A percentile compares a stretch with the other conserved stretches of the same genome.
Conservation (phyloP, 192 early-diverging fungal species). For the Backusella tuberculispora region DNA sequence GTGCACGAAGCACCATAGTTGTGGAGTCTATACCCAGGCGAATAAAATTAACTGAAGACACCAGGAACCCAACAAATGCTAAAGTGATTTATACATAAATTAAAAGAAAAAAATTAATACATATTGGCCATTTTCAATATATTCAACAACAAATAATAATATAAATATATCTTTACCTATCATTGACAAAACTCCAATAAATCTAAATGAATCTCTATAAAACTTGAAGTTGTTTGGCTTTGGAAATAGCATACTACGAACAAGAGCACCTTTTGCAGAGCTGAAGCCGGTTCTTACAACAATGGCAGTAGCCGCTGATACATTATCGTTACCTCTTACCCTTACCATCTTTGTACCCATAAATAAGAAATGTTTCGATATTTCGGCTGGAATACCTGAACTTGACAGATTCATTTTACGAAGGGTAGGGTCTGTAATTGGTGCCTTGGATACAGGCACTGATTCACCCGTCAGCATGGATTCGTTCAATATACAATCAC, state of each 20-base stretch:
- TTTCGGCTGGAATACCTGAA: slow-evolving; percentile 72
- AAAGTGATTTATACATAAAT: not conserved
- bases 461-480: slow-evolving; percentile 98
- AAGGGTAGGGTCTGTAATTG: slow-evolving; percentile 69
- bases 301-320: slow-evolving; percentile 75
- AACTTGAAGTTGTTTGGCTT: slow-evolving; percentile 97
- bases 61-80: slow-evolving; percentile 83
- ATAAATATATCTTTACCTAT: slow-evolving; percentile 55
- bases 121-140: not conserved
- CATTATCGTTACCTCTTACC: slow-evolving; percentile 58
- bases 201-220: slow-evolving; percentile 96
- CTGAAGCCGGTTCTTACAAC: slow-evolving; percentile 94
- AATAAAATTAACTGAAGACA: slow-evolving; percentile 89
- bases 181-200: slow-evolving; percentile 87
- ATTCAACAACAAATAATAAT: no score
- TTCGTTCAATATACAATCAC: slow-evolving; percentile 98
- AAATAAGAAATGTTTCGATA: slow-evolving; percentile 89
- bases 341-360: slow-evolving; percentile 92
- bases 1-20: slow-evolving; percentile 84
- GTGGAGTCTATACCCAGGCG: slow-evolving; percentile 67
- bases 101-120: not conserved
- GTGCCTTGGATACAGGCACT: slow-evolving; percentile 90
- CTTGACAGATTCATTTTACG: slow-evolving; percentile 68
- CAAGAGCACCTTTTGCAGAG: slow-evolving; percentile 93
- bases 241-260: slow-evolving; percentile 96